Base-by-base conservation (phyloP, 2,329 filamentous ascomycete species). In the Ophiocordyceps australis region DNA sequence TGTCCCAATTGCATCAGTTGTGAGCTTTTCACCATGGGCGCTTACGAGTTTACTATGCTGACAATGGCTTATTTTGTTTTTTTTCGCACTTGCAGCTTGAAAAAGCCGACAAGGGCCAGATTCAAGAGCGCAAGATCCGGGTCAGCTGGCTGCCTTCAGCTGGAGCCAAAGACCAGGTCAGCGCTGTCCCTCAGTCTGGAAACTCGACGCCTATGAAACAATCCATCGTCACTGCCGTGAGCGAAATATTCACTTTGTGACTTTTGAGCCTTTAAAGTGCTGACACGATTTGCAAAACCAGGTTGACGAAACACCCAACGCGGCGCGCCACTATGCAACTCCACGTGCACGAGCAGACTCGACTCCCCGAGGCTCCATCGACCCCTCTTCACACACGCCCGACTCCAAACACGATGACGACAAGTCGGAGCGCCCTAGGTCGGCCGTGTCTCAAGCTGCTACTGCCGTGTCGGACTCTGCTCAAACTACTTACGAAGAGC, bases 81-180 rank as follows among this genome's bases (percentile, higher is more conserved):
- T 10, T 22, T n/a, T 22, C 5, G 11, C 6, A 9, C 22, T 5
- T 19, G 13, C 40, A 89, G 78, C 92, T 85, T 72, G 70, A 67
- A 60, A 77, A 46, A 59, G 89, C 60, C 8, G 65, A 79, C 30
- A 95, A 91, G 56, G 61, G 65, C 10, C 62, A 67, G 14, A 75
- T 98, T 31, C 72, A 83, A 42, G 89, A 98, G 61, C 81, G 76
- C 59, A 98, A 95, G 64, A 98, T 98, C 39, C 74, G 86, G 24
- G 89, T 98, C 35, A 65, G 65, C 38, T 98, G 86, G 63, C 62
- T 94, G 22, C 53, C 77, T 24, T 61, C 75, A 8, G 65, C 70
- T 25, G 64, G 64, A 29, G 36, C 45, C 11, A 30, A 37, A 8
- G 40, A 48, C 20, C 27, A 43, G 17, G 32, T 30, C 22, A 28